Percentiles rank a stretch among this genome's conserved stretches.
phyloP scores from a whole-genome alignment of 805 yeast species.

The Wickerhamiella kurtzmanii region DNA sequence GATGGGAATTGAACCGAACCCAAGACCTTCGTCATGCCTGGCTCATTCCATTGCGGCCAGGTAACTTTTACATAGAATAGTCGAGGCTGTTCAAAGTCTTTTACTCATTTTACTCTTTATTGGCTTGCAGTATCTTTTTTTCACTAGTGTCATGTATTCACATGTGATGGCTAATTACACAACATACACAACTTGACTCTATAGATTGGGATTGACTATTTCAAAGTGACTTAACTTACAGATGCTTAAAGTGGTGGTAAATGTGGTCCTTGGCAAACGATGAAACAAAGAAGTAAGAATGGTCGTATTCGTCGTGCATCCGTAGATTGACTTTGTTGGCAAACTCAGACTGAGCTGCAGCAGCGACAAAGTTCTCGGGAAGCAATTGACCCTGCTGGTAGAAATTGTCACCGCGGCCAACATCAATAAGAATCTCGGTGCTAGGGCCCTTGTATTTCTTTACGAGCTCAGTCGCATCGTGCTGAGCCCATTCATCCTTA shows the following conservation, averaged over 20 bases:
- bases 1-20: too few species aligned
- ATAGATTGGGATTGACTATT: too few species aligned
- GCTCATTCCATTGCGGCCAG: too few species aligned
- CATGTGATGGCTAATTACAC: too few species aligned
- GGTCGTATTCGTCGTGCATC: slow-evolving; percentile 75
- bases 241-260: slow-evolving; percentile 65
- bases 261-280: slow-evolving; percentile 74
- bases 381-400: slow-evolving; percentile 48
- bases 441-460: slow-evolving; percentile 39
- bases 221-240: too few species aligned
- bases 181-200: too few species aligned
- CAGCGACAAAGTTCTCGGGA: slow-evolving; percentile 60
- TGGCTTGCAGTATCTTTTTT: too few species aligned
- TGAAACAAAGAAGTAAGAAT: slow-evolving; percentile 75
- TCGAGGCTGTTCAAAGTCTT: too few species aligned
- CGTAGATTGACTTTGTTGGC: slow-evolving; percentile 46
- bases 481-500: slow-evolving; percentile 47
- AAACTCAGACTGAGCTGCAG: slow-evolving; percentile 43
- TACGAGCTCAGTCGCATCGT: slow-evolving; percentile 76
- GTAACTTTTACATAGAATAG: too few species aligned
- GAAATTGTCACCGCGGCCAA: slow-evolving; percentile 70
- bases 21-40: too few species aligned
- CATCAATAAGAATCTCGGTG: slow-evolving; percentile 63
- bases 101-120: too few species aligned
- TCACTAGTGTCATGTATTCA: too few species aligned